Evolutionary conservation across 164 flowering plant species (phyloP).

Genomic region (Berberis vulgaris): DNA sequence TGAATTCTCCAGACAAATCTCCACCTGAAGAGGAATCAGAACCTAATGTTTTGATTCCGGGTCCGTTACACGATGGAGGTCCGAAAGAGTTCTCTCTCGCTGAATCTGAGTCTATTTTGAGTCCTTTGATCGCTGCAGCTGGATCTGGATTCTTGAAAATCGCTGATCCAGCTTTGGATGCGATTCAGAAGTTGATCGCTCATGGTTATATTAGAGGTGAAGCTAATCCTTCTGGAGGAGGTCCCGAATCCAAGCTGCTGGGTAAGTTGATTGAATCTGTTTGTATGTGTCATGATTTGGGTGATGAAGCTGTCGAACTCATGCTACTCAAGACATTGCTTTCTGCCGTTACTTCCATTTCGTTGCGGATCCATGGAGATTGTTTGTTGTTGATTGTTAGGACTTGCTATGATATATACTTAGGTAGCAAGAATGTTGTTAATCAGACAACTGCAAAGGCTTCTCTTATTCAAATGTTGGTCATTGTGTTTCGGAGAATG

Average conservation of each 20-base stretch:
- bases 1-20: conserved; percentile 24
- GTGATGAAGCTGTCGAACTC: conserved; percentile 71
- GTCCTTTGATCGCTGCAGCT: conserved; percentile 64
- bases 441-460: conserved; percentile 98
- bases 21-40: conserved; percentile 19
- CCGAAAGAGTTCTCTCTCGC: conserved; percentile 45
- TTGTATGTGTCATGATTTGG: conserved; percentile 74
- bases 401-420: conserved; percentile 89
- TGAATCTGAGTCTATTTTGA: conserved; percentile 71
- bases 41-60: conserved; percentile 29
- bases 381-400: conserved; percentile 79
- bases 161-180: conserved; percentile 80
- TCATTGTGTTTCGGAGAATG: conserved; percentile 95
- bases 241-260: conserved; percentile 50
- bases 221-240: conserved; percentile 55
- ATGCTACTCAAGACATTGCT: conserved; percentile 64
- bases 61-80: conserved; percentile 67
- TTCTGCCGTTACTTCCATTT: conserved; percentile 80
- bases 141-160: conserved; percentile 59
- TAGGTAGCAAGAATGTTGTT: conserved; percentile 81
- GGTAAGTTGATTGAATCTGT: conserved; percentile 62
- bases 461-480: conserved; percentile 88
- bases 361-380: conserved; percentile 87
- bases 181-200: conserved; percentile 74
- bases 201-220: conserved; percentile 79